phyloP scores from a whole-genome alignment of 2,329 filamentous ascomycete genomes.

The Talaromyces sp. region DNA sequence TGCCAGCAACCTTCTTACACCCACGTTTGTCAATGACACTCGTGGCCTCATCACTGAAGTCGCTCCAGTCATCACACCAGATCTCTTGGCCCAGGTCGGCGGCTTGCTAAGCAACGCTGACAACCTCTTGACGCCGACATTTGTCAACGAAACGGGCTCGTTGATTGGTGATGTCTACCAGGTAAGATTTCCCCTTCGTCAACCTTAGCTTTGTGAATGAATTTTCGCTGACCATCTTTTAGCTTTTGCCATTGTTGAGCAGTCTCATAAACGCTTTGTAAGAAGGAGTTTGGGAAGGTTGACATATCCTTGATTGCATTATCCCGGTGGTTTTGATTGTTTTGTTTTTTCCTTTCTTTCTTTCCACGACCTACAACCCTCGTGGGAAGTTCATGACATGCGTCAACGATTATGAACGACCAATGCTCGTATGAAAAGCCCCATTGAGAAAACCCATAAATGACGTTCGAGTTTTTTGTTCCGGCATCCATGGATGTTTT shows the following conservation, averaged over 20 bases:
- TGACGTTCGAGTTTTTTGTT: background rate
- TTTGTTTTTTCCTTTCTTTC: background rate
- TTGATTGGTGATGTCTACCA: constrained; percentile 26
- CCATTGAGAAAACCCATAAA: background rate
- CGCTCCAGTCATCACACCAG: constrained; percentile 26
- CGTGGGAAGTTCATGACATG: constrained; percentile 6
- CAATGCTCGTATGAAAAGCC: constrained; percentile 5
- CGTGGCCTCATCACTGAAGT: constrained; percentile 23
- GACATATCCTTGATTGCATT: constrained; percentile 25
- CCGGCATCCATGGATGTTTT: background rate
- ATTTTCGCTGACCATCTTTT: constrained; percentile 18
- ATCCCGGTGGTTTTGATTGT: background rate
- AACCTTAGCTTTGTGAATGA: background rate
- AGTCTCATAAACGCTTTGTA: constrained; percentile 31
- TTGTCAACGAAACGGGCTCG: constrained; percentile 29
- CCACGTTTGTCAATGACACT: constrained; percentile 27
- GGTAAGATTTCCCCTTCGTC: constrained; percentile 21
- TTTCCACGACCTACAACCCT: background rate
- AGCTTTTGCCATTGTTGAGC: constrained; percentile 31
- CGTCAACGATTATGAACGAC: constrained; percentile 11
- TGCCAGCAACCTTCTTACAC: constrained; percentile 26
- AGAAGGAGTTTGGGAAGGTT: constrained; percentile 18
- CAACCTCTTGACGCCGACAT: constrained; percentile 31
- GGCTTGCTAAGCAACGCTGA: constrained; percentile 28
- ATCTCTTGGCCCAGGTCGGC: constrained; percentile 25